A percentile compares a stretch with the other conserved stretches of the same genome.
phyloP scores from a whole-genome alignment of 83 land plant genomes.

The Picea abies region DNA sequence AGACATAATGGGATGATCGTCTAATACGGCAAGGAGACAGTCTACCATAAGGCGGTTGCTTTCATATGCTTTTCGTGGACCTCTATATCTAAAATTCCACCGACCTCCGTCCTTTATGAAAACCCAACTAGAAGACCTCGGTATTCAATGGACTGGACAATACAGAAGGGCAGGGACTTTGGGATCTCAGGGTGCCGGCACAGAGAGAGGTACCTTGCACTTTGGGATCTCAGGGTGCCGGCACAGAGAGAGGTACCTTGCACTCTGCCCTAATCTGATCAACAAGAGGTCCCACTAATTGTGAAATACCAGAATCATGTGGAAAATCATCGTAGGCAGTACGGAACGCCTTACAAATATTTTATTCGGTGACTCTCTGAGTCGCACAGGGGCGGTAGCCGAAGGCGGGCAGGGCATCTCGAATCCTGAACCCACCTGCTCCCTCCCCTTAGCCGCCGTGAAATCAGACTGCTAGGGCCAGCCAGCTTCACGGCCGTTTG shows the following conservation, averaged over 20 bases:
- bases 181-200: neutral
- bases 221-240: no score
- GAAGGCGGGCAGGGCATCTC: neutral
- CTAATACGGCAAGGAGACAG: neutral
- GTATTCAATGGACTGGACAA: no score
- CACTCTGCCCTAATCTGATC: conserved; percentile 3
- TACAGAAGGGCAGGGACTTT: neutral
- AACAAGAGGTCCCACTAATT: neutral
- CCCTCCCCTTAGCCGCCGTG: neutral
- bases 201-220: no score
- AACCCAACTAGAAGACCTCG: neutral
- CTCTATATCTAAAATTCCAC: conserved; percentile 7
- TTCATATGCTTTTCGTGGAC: conserved; percentile 4
- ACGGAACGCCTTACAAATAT: neutral
- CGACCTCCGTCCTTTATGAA: neutral
- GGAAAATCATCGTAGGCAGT: neutral
- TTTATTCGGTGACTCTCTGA: neutral
- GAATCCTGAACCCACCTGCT: conserved; percentile 18
- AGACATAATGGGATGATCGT: neutral
- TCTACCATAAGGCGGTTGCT: neutral
- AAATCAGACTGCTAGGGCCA: neutral
- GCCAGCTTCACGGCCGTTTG: neutral
- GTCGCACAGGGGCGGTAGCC: neutral
- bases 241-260: neutral
- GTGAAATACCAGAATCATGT: neutral